Base-by-base conservation (phyloP, 768 basidiomycete species). In the Grammothele lineata region DNA sequence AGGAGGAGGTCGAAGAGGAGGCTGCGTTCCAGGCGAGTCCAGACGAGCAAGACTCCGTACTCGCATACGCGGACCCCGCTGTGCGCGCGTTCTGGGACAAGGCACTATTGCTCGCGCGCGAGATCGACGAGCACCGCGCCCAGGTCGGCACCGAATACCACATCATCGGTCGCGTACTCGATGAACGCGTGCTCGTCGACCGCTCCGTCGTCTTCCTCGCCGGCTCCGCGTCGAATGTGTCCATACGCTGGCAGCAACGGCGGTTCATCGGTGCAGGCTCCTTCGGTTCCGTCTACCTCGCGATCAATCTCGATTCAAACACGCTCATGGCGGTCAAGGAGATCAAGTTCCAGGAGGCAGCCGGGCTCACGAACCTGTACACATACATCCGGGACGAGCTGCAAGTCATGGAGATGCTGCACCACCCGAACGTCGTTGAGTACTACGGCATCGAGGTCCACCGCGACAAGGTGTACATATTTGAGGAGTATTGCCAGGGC, bases 401-500 rank as follows among this genome's bases (percentile, higher is more conserved):
- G 45, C 85, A 81, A 56, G 92, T 99, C 46, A 99, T 99, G 96
- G 92, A 94, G 66, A 86, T 98, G 81, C 76, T 98, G 21, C 89
- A 91, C 52, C 96, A 99, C 67, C 91, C 91, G 19, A 98, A 98
- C 60, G 88, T 98, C 34, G 96, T 98, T 42, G 93, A 97, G 66
- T 99, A 97, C 65, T 96, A 96, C 60, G 96, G 96, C 24, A 94
- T 99, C 56, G 96, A 99, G 67, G 95, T 98, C 2, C 95, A 97
- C 64, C 87, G 95, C 12, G 95, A 97, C 70, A 93, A 94, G 68
- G 92, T 98, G 15, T 98, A 95, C 69, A 97, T 98, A 52, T 98
- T 98, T 64, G 94, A 98, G 66, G 95, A 98, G 67, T 99, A 87
- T 64, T 99, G 96, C 63, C 88, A 94, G 58, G 93, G 93, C 32